These are phyloP conservation scores for Fusarium papillatum DNA, from an alignment of 2,329 filamentous ascomycete genomes.

Conservation along the genomic window DNA sequence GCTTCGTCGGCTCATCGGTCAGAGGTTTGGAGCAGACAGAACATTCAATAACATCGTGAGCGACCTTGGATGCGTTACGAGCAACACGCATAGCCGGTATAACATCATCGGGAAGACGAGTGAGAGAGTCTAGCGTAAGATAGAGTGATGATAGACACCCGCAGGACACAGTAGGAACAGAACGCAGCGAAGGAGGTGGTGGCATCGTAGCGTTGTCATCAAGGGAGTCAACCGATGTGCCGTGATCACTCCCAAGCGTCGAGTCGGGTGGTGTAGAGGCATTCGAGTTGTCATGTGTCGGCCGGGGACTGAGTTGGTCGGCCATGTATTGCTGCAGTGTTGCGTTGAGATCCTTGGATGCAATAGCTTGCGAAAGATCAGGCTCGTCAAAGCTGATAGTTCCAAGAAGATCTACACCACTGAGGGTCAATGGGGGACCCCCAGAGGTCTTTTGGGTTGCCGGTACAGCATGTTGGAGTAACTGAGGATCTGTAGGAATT, in stretches of 20 bases:
- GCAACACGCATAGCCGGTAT: constrained; percentile 61
- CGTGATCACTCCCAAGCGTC: constrained; percentile 37
- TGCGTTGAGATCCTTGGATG: constrained; percentile 47
- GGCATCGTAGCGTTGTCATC: constrained; percentile 21
- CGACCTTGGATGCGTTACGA: constrained; percentile 61
- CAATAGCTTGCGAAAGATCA: constrained; percentile 39
- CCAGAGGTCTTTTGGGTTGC: constrained; percentile 10
- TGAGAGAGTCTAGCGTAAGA: constrained; percentile 64
- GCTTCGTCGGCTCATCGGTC: constrained; percentile 48
- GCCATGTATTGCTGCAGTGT: constrained; percentile 44
- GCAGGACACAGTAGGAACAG: constrained; percentile 54
- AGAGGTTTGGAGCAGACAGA: constrained; percentile 59
- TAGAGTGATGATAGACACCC: constrained; percentile 64
- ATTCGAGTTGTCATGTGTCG: constrained; percentile 28
- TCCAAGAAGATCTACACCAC: constrained; percentile 47
- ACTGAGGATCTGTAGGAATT: constrained; percentile 30
- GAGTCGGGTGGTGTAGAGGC: constrained; percentile 36
- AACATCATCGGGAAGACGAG: constrained; percentile 59
- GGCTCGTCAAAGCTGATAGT: constrained; percentile 50
- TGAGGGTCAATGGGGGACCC: constrained; percentile 33
- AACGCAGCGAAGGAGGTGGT: constrained; percentile 26
- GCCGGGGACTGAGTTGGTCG: constrained; percentile 33
- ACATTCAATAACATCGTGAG: constrained; percentile 67
- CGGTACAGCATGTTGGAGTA: constrained; percentile 24
- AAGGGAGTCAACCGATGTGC: constrained; percentile 33